phyloP scores from a whole-genome alignment of 352 stramenopile species.

The Paralagenidium karlingii region DNA sequence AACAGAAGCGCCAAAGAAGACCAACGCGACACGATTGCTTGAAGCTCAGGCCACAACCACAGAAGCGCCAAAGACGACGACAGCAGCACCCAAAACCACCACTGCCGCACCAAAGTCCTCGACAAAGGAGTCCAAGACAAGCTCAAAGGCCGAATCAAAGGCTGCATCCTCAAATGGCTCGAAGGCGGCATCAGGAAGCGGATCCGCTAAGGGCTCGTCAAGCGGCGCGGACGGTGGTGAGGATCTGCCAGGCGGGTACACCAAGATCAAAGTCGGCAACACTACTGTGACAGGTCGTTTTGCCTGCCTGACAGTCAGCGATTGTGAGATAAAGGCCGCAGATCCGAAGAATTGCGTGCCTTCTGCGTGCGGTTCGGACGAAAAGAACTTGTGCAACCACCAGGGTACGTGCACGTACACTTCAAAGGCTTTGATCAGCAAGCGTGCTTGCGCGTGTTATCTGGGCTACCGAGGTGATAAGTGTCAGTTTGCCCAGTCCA shows the following conservation, averaged over 20 bases:
- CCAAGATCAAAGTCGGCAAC: constrained; percentile 39
- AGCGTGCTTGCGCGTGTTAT: constrained; percentile 38
- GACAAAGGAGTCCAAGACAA: neutral
- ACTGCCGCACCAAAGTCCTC: neutral
- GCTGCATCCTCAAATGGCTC: neutral
- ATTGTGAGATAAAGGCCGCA: constrained; percentile 17
- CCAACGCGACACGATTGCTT: neutral
- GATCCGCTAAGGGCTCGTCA: neutral
- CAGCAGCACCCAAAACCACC: neutral
- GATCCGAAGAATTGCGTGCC: constrained; percentile 2
- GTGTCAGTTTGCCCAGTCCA: constrained; percentile 26
- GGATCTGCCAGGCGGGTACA: constrained; percentile 12
- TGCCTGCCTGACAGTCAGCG: constrained; percentile 21
- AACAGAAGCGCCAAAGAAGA: neutral
- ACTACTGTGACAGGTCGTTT: constrained; percentile 39
- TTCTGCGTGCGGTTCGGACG: constrained; percentile 3
- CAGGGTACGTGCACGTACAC: constrained; percentile 67
- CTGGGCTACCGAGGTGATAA: constrained; percentile 21
- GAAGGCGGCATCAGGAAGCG: neutral
- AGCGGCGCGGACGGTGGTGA: neutral
- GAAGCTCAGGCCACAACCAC: neutral
- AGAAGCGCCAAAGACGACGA: neutral
- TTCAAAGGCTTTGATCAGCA: constrained; percentile 39
- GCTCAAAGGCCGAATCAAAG: neutral
- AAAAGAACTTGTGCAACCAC: constrained; percentile 23